Base-by-base conservation (phyloP, 2,329 filamentous ascomycete genomes). In the Exophiala phaeomuriformis region DNA sequence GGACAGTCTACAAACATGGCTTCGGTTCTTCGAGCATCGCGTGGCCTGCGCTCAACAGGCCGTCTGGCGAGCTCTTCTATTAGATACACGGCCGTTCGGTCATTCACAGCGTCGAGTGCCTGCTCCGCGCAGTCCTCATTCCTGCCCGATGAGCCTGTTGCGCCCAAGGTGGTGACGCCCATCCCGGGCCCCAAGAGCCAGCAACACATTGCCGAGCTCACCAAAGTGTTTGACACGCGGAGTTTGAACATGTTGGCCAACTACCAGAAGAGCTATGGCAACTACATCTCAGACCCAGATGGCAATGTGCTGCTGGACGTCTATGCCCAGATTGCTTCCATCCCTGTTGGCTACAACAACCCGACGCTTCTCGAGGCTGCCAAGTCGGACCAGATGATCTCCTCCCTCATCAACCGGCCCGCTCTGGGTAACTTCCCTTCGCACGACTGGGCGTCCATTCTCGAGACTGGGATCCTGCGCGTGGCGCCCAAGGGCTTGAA, bases 281-380 rank as follows among this genome's bases (percentile, higher is more conserved):
- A 95, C 75, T 95, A 94, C 63, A 74, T 77, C 55, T 69, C 71
- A 43, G 75, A 77, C 64, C 66, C 73, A 30, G 75, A 77, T 64
- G 75, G 75, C 48, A 77, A 77, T 63, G 65, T 75, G 46, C 67
- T 77, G 35, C 67, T 77, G 35, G 75, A 77, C 67, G 75, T 77
- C 67, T 76, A 69, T 67, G 87, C 90, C 48, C 90, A 95, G 72
- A 95, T 95, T 66, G 90, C 90, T 59, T 95, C 88, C 40, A 95
- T 95, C 64, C 87, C 90, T 2, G 78, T 95, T 43, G 90, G 90
- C 56, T 95, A 95, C 80, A 95, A 91, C 78, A 95, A 95, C 75
- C 84, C 88, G 4, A 72, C 78, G 60, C 79, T 95, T 58, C 75
- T 81, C 61, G 77, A 82, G 64, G 83, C 84, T 33, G 86, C 88